These are phyloP conservation scores for Corniculantispora saksenae DNA, from an alignment of 2,329 filamentous ascomycete species.

Conservation along the genomic window DNA sequence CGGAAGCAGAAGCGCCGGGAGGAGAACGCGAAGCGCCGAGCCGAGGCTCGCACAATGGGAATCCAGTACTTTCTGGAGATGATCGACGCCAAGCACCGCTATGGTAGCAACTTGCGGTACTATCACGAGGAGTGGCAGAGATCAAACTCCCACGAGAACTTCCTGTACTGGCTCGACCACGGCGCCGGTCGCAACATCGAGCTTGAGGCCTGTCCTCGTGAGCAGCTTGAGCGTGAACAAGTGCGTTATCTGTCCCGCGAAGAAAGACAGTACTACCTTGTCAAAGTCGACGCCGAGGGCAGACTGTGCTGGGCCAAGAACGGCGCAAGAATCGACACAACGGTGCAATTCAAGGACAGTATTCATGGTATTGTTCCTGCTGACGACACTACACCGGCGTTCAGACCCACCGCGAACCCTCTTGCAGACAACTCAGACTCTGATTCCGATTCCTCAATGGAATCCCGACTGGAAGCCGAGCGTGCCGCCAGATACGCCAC, in stretches of 20 bases:
- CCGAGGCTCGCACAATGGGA: conserved; percentile 77
- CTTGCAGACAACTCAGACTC: conserved; percentile 30
- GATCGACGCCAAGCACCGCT: conserved; percentile 83
- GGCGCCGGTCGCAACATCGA: conserved; percentile 74
- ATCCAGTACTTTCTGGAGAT: conserved; percentile 84
- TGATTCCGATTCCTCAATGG: conserved; percentile 40
- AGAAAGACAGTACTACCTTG: conserved; percentile 79
- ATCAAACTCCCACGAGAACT: conserved; percentile 77
- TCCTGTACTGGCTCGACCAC: conserved; percentile 90
- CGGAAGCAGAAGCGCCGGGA: conserved; percentile 45
- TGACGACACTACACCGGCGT: conserved; percentile 61
- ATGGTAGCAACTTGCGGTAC: conserved; percentile 76
- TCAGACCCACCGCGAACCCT: conserved; percentile 30
- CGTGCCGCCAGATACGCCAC: conserved; percentile 66
- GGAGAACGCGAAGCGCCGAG: conserved; percentile 58
- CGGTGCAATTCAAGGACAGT: conserved; percentile 74
- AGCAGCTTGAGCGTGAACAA: conserved; percentile 73
- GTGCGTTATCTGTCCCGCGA: conserved; percentile 83
- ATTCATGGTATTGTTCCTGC: conserved; percentile 69
- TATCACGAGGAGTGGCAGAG: conserved; percentile 87
- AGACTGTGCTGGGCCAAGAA: conserved; percentile 88
- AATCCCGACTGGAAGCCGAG: conserved; percentile 57
- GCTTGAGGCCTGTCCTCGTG: conserved; percentile 70
- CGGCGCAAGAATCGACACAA: conserved; percentile 74
- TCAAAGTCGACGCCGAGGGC: conserved; percentile 72